phyloP scores from a whole-genome alignment of 2,329 filamentous ascomycete genomes.

The Aspergillus fumigatus region DNA sequence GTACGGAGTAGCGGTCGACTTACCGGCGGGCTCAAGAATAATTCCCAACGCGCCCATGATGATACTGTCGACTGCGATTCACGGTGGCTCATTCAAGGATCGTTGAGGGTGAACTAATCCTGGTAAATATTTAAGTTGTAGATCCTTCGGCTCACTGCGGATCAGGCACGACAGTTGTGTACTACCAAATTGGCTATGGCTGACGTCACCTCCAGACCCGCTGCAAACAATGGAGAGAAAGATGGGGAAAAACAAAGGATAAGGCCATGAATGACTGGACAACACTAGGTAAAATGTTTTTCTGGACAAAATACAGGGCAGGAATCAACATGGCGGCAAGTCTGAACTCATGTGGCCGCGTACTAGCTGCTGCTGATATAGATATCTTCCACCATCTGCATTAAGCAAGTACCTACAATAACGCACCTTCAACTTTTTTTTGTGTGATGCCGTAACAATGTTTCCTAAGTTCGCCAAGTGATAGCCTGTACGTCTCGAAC shows the following conservation, averaged over 20 bases:
- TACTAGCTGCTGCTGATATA: not conserved
- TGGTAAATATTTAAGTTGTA: not conserved
- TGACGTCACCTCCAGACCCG: not conserved
- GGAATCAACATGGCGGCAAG: not conserved
- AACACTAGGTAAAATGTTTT: not conserved
- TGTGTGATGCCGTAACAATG: not conserved
- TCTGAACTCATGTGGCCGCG: not conserved
- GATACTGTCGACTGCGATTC: not conserved
- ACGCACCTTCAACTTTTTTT: not conserved
- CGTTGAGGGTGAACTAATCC: not conserved
- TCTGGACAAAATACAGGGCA: not conserved
- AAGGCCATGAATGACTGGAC: not conserved
- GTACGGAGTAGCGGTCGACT: constrained; percentile 1
- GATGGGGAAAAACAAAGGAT: not conserved
- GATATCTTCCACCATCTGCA: not conserved
- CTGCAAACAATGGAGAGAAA: not conserved
- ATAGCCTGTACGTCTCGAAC: too few relatives aligned
- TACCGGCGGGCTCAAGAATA: constrained; percentile 16
- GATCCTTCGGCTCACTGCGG: not conserved
- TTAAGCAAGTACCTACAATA: not conserved
- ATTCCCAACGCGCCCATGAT: constrained; percentile 10
- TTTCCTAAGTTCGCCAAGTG: too few relatives aligned
- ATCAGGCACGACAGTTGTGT: not conserved
- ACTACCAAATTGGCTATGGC: not conserved
- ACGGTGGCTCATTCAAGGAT: not conserved